These are phyloP conservation scores for Durio zibethinus DNA, from an alignment of 345 rosid genomes.

Conservation along the genomic window DNA sequence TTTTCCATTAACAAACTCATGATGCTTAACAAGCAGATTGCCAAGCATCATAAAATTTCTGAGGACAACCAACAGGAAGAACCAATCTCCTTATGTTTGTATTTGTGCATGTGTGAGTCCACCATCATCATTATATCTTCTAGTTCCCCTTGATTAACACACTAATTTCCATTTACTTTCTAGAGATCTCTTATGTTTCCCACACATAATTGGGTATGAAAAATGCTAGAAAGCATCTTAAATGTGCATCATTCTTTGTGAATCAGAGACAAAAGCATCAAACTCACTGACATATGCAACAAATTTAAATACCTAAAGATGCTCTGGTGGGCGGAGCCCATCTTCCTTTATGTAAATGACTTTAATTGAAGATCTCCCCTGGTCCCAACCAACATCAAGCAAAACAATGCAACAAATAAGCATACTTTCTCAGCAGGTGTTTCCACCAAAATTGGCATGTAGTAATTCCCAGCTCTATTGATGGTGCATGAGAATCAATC, in stretches of 20 bases:
- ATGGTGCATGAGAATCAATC: not conserved
- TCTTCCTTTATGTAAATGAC: not conserved
- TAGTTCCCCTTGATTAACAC: no score
- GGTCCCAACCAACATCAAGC: not conserved
- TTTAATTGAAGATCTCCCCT: not conserved
- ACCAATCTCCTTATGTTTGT: not conserved
- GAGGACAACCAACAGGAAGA: not conserved
- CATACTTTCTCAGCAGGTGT: not conserved
- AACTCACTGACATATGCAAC: not conserved
- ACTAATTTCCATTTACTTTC: not conserved
- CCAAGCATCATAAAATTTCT: not conserved
- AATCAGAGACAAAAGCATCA: not conserved
- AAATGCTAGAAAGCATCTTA: not conserved
- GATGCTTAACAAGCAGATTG: not conserved
- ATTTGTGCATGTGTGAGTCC: not conserved
- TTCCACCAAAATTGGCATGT: conserved; percentile 2
- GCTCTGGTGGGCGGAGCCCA: not conserved
- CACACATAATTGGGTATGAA: not conserved
- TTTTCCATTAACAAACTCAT: not conserved
- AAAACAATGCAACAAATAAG: no score
- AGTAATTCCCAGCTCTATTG: not conserved
- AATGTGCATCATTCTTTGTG: not conserved
- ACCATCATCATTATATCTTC: not conserved
- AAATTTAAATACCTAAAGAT: conserved; percentile 1
- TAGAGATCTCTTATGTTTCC: not conserved